Evolutionary conservation across 306 rosid species (phyloP), one percentile per base, ranked within the genome.

Genomic region (Psophocarpus tetragonolobus): DNA sequence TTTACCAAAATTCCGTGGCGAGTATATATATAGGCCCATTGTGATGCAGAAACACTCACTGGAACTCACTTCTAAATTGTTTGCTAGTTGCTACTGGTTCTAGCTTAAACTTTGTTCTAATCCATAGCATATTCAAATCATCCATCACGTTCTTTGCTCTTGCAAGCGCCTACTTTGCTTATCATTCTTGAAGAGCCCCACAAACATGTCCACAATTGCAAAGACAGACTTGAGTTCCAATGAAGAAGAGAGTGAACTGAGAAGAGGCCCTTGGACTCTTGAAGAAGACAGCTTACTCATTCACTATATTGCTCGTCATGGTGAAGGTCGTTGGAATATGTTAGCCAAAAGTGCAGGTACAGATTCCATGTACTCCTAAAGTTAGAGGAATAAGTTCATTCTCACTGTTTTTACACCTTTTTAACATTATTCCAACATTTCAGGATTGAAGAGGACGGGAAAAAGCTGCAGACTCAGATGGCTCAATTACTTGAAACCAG

Each of bases 211-310:
- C 8, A 73, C 72, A 71, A 42, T 50, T 68, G 50, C 83, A 78
- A 86, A 77, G 84, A 85, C 67, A 61, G 86, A 57, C 10, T 38
- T 73, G 35, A 51, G 81, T 73, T 79, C 83, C 8, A 88, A 47
- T 54, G 95, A 88, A 68, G 91, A 81, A 73, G 90, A 86, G 23
- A 79, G 7, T 75, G 94, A 81, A 39, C 79, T 92, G 29, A 88
- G 97, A 84, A 87, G 91, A 82, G 98, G 98, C 7, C 99, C 99
- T 20, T 95, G 99, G 99, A 92, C 97, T 35, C 90, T 92, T 75
- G 97, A 95, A 85, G 99, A 95, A 87, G 99, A 95, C 63, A 89
- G 92, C 47, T 75, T 86, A 15, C 97, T 95, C 74, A 92, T 85
- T 57, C 97, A 92, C 81, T 88, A 92, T 86, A 92, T 95, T 75